Conservation (phyloP, 176 grass and related monocot genomes). For the Carex myosuroides region DNA sequence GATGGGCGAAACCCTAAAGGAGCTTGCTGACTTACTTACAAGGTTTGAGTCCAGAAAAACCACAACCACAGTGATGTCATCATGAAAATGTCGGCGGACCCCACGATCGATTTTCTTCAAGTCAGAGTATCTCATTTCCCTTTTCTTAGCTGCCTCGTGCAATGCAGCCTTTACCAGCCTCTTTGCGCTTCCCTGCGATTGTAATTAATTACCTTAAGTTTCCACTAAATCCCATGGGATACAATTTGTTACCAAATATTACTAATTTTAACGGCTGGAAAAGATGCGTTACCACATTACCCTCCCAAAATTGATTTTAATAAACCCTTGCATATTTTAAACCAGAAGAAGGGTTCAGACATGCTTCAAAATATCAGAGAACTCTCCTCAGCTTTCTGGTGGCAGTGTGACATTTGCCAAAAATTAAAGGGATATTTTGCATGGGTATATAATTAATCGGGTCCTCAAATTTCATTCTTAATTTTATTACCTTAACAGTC, state of each 20-base stretch:
- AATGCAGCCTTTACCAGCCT: slow-evolving; percentile 40
- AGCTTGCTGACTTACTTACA: slow-evolving; percentile 7
- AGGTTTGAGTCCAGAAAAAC: slow-evolving; percentile 40
- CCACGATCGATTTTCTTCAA: slow-evolving; percentile 36
- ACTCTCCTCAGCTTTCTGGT: neutral
- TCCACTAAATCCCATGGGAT: neutral
- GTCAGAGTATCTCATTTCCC: slow-evolving; percentile 46
- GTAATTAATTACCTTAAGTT: slow-evolving; percentile 10
- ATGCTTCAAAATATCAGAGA: neutral
- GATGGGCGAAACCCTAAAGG: slow-evolving; percentile 17
- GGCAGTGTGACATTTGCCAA: neutral
- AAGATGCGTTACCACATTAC: neutral
- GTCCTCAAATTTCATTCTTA: neutral
- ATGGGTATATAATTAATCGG: neutral
- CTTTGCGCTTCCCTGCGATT: slow-evolving; percentile 39
- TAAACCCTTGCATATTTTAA: neutral
- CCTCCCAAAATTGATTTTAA: neutral
- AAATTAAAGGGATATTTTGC: neutral
- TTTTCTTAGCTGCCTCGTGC: slow-evolving; percentile 44
- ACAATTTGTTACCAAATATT: neutral
- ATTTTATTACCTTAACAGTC: neutral
- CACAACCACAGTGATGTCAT: slow-evolving; percentile 48
- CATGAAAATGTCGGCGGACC: slow-evolving; percentile 34
- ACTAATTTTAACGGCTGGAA: neutral
- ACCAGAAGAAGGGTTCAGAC: neutral